phyloP scores from a whole-genome alignment of 305 asterid genomes.

The Solanum chacoense region DNA sequence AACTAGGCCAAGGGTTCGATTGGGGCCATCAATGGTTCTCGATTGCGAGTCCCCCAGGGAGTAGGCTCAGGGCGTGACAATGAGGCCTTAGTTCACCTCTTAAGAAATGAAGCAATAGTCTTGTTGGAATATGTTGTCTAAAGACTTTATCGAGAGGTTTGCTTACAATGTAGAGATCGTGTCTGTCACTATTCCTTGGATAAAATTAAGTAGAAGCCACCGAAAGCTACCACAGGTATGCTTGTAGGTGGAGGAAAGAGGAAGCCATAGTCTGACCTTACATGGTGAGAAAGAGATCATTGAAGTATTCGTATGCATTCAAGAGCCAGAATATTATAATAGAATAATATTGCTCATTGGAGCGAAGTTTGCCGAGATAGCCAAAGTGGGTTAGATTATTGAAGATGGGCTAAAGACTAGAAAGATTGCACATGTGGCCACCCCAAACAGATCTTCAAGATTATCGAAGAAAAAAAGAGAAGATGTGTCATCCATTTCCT shows the following conservation, averaged over 20 bases:
- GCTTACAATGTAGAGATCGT: not conserved
- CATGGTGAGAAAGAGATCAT: not conserved
- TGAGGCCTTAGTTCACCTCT: not conserved
- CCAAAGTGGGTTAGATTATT: not conserved
- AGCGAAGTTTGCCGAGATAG: not conserved
- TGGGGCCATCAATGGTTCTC: too few species aligned
- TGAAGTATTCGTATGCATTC: not conserved
- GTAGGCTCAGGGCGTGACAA: too few species aligned
- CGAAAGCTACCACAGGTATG: not conserved
- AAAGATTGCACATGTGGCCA: not conserved
- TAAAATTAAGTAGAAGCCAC: not conserved
- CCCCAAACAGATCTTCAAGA: not conserved
- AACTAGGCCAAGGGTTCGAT: accelerated
- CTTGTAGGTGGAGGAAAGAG: not conserved
- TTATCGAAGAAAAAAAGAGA: not conserved
- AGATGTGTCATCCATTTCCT: not conserved
- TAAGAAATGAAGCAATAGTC: not conserved
- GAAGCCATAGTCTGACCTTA: not conserved
- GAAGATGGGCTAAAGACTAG: not conserved
- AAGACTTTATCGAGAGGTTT: not conserved
- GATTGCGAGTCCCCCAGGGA: too few species aligned
- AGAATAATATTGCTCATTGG: not conserved
- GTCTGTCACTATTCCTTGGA: not conserved
- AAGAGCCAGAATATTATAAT: not conserved
- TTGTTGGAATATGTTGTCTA: not conserved